Conservation (phyloP, 352 stramenopile species). For the Globisporangium megalacanthum region DNA sequence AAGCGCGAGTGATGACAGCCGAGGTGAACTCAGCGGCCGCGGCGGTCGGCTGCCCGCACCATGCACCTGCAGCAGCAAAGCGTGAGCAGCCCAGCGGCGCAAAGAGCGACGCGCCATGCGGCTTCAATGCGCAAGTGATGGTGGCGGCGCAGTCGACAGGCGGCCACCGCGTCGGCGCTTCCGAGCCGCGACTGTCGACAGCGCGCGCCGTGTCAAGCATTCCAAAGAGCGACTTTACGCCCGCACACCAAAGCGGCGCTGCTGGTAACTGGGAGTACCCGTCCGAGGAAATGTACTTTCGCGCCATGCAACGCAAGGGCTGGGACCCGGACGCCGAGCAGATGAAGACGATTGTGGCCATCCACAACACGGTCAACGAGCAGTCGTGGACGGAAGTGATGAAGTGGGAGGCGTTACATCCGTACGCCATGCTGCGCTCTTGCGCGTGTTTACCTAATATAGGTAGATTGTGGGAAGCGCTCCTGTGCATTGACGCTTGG, state of each 20-base stretch:
- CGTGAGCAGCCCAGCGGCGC: not conserved
- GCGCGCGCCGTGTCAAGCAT: constrained; percentile 91
- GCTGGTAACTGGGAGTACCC: constrained; percentile 94
- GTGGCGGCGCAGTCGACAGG: constrained; percentile 34
- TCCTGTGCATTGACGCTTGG: not conserved
- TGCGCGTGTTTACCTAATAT: not conserved
- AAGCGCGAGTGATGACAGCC: constrained; percentile 38
- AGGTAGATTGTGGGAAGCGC: not conserved
- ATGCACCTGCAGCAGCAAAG: constrained; percentile 14
- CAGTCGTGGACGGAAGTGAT: constrained; percentile 92
- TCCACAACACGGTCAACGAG: constrained; percentile 98
- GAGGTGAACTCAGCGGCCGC: constrained; percentile 62
- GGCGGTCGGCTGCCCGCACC: constrained; percentile 39
- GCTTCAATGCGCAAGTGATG: constrained; percentile 64
- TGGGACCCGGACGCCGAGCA: constrained; percentile 88
- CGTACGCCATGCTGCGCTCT: constrained; percentile 19
- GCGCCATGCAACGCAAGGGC: constrained; percentile 96
- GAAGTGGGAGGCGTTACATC: constrained; percentile 86
- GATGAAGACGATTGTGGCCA: constrained; percentile 95
- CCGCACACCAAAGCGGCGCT: constrained; percentile 44
- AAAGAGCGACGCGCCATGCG: constrained; percentile 16
- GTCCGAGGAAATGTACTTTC: constrained; percentile 97
- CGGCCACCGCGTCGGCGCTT: constrained; percentile 29
- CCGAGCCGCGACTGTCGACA: constrained; percentile 47
- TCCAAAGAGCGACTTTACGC: constrained; percentile 89